phyloP scores from a whole-genome alignment of 2,329 filamentous ascomycete species.

The Alternaria sp. region DNA sequence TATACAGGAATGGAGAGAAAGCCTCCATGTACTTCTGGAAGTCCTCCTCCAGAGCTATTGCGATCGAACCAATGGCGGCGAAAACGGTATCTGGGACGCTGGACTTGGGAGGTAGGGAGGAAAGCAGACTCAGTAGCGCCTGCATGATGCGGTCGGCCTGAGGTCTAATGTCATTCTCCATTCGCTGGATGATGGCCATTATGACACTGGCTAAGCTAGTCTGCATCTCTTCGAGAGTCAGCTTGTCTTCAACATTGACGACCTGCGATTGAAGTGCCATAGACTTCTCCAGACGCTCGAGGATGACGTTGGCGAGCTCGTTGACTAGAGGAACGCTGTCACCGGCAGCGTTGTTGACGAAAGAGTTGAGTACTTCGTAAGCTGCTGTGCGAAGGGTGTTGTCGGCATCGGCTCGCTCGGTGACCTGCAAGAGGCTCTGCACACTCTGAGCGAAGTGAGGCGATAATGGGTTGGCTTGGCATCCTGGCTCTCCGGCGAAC shows the following conservation, averaged over 20 bases:
- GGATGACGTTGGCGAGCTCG: slow-evolving; percentile 82
- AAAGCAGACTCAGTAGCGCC: slow-evolving; percentile 80
- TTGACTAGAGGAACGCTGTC: slow-evolving; percentile 85
- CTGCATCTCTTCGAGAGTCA: slow-evolving; percentile 97
- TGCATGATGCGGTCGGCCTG: slow-evolving; percentile 96
- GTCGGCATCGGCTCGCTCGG: slow-evolving; percentile 81
- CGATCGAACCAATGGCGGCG: slow-evolving; percentile 87
- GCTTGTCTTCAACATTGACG: slow-evolving; percentile 94
- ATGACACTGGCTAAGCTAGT: slow-evolving; percentile 92
- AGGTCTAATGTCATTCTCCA: slow-evolving; percentile 89
- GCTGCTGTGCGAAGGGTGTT: slow-evolving; percentile 91
- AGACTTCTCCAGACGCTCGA: slow-evolving; percentile 90
- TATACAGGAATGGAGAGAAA: slow-evolving; percentile 91
- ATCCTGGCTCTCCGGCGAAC: slow-evolving; percentile 86
- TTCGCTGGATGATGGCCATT: slow-evolving; percentile 86
- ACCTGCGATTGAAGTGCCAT: slow-evolving; percentile 90
- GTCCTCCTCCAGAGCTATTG: slow-evolving; percentile 88
- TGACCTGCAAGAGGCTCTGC: slow-evolving; percentile 82
- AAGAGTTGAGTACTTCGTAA: slow-evolving; percentile 95
- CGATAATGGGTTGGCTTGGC: slow-evolving; percentile 81
- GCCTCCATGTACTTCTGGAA: slow-evolving; percentile 98
- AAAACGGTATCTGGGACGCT: slow-evolving; percentile 95
- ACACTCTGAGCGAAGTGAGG: slow-evolving; percentile 94
- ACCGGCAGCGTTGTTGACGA: slow-evolving; percentile 87
- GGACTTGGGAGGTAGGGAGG: slow-evolving; percentile 80